Percentiles rank a stretch among this genome's conserved stretches.
These are phyloP conservation scores for Lotus japonicus DNA, from an alignment of 306 rosid genomes.

Conservation along the genomic window DNA sequence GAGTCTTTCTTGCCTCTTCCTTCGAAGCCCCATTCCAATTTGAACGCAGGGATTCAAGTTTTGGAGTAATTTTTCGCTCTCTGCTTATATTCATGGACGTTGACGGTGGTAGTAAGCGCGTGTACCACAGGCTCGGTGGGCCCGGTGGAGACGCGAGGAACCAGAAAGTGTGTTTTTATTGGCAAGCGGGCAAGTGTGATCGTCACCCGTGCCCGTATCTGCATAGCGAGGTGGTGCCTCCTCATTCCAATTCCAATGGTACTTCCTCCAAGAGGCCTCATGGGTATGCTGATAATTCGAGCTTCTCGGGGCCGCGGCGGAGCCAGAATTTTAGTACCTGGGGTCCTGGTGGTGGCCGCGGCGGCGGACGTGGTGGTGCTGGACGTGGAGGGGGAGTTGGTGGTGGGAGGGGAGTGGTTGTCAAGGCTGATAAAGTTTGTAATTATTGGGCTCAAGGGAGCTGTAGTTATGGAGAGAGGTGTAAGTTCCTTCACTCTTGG, in stretches of 20 bases:
- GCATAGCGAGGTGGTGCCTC: conserved; percentile 68
- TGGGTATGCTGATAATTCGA: conserved; percentile 41
- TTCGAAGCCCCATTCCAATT: not conserved
- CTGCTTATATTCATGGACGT: conserved; percentile 53
- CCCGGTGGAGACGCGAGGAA: conserved; percentile 36
- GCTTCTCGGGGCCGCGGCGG: conserved; percentile 46
- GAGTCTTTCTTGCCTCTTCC: not conserved
- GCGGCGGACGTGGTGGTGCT: conserved; percentile 12
- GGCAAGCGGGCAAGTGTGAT: conserved; percentile 94
- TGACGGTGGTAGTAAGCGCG: conserved; percentile 76
- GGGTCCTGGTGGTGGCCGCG: conserved; percentile 56
- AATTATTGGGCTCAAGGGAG: conserved; percentile 73
- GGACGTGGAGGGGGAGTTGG: conserved; percentile 20
- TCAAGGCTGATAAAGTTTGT: conserved; percentile 67
- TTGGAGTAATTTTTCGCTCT: not conserved
- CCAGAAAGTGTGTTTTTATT: conserved; percentile 80
- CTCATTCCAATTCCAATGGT: conserved; percentile 45
- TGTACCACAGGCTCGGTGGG: conserved; percentile 57
- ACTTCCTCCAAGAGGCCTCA: conserved; percentile 55
- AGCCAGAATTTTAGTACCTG: conserved; percentile 37
- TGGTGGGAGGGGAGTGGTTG: conserved; percentile 36
- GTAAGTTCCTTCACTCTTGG: conserved; percentile 84
- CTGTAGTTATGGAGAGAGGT: conserved; percentile 68
- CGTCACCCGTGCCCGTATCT: conserved; percentile 69
- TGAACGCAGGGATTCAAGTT: not conserved